Base-by-base conservation (phyloP, 805 yeast genomes). In the Teunomyces lycoperdinae region DNA sequence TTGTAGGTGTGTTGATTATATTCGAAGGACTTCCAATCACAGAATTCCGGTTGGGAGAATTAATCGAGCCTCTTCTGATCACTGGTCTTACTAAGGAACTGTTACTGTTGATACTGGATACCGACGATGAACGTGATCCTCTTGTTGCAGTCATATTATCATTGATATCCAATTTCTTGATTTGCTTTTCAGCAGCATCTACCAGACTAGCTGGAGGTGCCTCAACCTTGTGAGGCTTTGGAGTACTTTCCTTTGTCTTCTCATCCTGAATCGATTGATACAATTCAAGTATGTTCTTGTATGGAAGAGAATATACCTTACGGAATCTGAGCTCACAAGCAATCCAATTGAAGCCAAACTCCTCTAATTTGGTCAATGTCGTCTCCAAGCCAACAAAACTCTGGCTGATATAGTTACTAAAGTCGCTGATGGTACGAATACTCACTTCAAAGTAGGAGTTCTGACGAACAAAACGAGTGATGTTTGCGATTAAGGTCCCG, bases 401-500 rank as follows among this genome's bases (percentile, higher is more conserved):
- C 46, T 76, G 81, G 31, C 60, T 60, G 3, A 72, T 62, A 45
- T 75, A 74, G 47, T 73, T 76, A 20, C 63, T 62, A 24, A 76
- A 64, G 44, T 75, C 80, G 13, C 60, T 45, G 1, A 74, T 53
- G 41, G 58, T 67, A 35, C 73, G 75, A 2, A 70, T 53, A 35
- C 66, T 65, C 7, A 67, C 65, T 14, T 63, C 67, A 47, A 60
- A 64, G 14, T 52, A 48, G 5, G 77, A 60, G 41, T 71, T 71
- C 51, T 70, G 70, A 44, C 81, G 60, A 2, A 80, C 62, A 40
- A 77, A 68, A 46, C 76, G 68, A 0, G 80, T 68, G 20, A 80
- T 67, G 7, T 71, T 68, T 3, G 83, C 79, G 44, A 79, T 64
- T 24, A 80, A 57, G 9, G 76, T 64, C 26, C 77, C 79, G 53